Percentiles rank a stretch among this genome's conserved stretches.
Conservation (phyloP, 768 basidiomycete genomes). For the Lactarius pseudohatsudake region DNA sequence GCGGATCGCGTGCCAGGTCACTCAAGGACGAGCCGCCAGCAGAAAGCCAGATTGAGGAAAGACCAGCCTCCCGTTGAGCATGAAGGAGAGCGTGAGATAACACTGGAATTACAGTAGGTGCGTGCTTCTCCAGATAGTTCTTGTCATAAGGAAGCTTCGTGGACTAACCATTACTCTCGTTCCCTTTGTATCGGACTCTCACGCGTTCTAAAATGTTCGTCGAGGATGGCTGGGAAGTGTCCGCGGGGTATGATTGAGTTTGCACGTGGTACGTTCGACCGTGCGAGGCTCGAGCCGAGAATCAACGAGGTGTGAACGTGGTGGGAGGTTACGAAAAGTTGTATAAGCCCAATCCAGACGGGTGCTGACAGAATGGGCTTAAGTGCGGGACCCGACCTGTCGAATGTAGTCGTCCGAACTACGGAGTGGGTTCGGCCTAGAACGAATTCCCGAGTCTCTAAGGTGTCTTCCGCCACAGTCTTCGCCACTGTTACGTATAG, state of each 20-base stretch:
- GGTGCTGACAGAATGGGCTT: background rate
- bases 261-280: slow-evolving; percentile 8
- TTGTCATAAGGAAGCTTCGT: background rate
- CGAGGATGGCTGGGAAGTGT: slow-evolving; percentile 6
- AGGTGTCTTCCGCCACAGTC: background rate
- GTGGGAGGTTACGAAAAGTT: background rate
- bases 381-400: background rate
- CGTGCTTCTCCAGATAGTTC: background rate
- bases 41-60: background rate
- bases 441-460: background rate
- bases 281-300: slow-evolving; percentile 16
- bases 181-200: slow-evolving; percentile 8
- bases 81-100: background rate
- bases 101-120: background rate
- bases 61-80: background rate
- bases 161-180: slow-evolving; percentile 3
- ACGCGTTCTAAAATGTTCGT: background rate
- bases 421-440: background rate
- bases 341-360: background rate
- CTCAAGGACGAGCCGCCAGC: background rate
- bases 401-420: slow-evolving; percentile 1
- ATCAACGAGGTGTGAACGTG: slow-evolving; percentile 11
- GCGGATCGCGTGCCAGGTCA: background rate
- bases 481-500: slow-evolving; percentile 2
- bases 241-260: background rate